phyloP scores from a whole-genome alignment of 176 grass and related monocot genomes.

The Zoysia pacifica region DNA sequence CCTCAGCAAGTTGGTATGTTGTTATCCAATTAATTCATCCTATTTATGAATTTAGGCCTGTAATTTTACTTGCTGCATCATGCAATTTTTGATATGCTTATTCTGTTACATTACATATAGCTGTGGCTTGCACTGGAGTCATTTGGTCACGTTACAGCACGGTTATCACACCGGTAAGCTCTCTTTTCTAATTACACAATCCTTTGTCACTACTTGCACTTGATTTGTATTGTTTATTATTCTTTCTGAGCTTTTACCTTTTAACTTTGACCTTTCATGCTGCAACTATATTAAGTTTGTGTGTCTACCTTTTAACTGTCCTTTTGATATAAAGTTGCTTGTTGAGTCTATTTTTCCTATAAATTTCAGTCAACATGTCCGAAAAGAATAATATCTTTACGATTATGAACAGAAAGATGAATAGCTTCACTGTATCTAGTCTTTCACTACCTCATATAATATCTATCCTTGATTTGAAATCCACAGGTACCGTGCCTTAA shows the following conservation, averaged over 20 bases:
- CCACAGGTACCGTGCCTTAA: too few relatives aligned
- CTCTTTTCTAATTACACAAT: conserved; percentile 1
- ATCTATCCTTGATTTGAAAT: not conserved
- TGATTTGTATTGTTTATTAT: not conserved
- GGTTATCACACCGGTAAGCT: conserved; percentile 70
- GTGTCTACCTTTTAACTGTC: not conserved
- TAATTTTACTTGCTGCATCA: not conserved
- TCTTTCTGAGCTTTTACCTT: not conserved
- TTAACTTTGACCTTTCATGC: not conserved
- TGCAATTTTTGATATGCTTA: conserved; percentile 6
- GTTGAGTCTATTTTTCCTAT: not conserved
- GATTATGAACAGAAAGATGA: conserved; percentile 14
- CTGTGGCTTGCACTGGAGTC: conserved; percentile 69
- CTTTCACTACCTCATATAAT: not conserved
- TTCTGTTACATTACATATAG: conserved; percentile 37
- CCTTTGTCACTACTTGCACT: not conserved
- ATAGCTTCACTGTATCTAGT: not conserved
- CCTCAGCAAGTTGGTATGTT: conserved; percentile 89
- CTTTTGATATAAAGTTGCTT: not conserved
- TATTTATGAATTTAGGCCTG: not conserved
- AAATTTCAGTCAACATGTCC: not conserved
- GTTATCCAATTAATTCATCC: not conserved
- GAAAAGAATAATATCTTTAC: not conserved
- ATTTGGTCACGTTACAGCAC: conserved; percentile 72
- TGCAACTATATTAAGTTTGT: conserved; percentile 1